phyloP scores from a whole-genome alignment of 441 rosid species.

The Eugenia klotzschiana region DNA sequence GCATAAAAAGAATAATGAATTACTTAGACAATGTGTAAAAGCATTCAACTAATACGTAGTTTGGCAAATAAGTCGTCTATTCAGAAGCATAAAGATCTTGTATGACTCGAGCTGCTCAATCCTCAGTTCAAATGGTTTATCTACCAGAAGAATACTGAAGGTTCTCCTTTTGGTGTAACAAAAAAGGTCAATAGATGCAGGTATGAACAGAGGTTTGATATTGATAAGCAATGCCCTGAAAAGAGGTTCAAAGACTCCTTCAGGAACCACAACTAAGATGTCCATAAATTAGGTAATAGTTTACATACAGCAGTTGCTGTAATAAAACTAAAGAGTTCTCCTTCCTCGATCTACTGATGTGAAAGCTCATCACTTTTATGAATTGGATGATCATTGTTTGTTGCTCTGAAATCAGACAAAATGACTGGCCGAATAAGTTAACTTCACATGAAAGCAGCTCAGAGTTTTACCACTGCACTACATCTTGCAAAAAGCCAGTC shows the following conservation, averaged over 20 bases:
- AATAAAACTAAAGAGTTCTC: neutral
- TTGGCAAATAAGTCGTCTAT: neutral
- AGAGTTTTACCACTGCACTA: constrained; percentile 37
- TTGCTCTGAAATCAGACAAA: neutral
- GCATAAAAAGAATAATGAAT: neutral
- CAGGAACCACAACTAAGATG: neutral
- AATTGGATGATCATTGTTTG: neutral
- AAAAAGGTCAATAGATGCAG: neutral
- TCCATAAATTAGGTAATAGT: neutral
- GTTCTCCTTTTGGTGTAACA: neutral
- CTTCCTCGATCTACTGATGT: neutral
- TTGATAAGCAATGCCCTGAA: neutral
- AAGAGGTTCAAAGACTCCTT: neutral
- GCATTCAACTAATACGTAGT: neutral
- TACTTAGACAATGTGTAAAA: neutral
- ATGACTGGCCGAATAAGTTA: neutral
- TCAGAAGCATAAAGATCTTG: neutral
- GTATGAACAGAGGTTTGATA: neutral
- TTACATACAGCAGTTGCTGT: neutral
- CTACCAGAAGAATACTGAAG: neutral
- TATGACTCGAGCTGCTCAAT: neutral
- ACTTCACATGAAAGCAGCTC: neutral
- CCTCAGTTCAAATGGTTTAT: neutral
- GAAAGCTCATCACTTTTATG: neutral
- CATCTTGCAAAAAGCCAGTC: constrained; percentile 43